Percentiles rank a stretch among this genome's conserved stretches.
Evolutionary conservation across 2,329 filamentous ascomycete species (phyloP).

Genomic region (Apiospora marii): DNA sequence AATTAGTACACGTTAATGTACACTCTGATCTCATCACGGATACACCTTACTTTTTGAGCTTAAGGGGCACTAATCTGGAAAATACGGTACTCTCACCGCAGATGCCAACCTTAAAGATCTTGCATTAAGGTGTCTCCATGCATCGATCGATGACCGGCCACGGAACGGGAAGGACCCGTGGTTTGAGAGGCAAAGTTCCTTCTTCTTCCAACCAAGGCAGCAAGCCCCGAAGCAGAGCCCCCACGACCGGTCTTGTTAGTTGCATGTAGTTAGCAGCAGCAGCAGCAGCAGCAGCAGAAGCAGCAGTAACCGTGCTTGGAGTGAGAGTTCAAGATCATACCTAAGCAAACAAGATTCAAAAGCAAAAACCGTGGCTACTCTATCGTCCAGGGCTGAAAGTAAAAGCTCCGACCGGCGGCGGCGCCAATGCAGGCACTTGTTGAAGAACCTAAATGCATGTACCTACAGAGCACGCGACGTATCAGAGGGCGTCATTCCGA

Average conservation of each 20-base stretch:
- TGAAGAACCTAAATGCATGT: neutral
- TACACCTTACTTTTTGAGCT: neutral
- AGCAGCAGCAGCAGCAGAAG: neutral
- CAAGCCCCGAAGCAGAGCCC: neutral
- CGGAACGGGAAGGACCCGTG: conserved; percentile 20
- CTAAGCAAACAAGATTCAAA: neutral
- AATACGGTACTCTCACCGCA: neutral
- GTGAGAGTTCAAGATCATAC: neutral
- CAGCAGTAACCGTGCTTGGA: neutral
- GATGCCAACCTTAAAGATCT: neutral
- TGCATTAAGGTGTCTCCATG: neutral
- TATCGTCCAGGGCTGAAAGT: conserved; percentile 5
- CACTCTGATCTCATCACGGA: neutral
- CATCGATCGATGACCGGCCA: conserved; percentile 7
- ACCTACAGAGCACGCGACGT: neutral
- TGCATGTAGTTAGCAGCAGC: neutral
- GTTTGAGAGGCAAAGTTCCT: neutral
- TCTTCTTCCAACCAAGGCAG: neutral
- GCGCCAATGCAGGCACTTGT: conserved; percentile 15
- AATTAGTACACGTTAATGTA: neutral
- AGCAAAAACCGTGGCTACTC: neutral
- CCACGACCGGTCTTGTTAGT: neutral
- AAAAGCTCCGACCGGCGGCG: conserved; percentile 4
- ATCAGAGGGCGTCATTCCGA: neutral
- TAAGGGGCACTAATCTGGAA: neutral